Evolutionary conservation across 179 eudicot species (phyloP), one percentile per base, ranked within the genome.

Genomic region (Silene coronaria): DNA sequence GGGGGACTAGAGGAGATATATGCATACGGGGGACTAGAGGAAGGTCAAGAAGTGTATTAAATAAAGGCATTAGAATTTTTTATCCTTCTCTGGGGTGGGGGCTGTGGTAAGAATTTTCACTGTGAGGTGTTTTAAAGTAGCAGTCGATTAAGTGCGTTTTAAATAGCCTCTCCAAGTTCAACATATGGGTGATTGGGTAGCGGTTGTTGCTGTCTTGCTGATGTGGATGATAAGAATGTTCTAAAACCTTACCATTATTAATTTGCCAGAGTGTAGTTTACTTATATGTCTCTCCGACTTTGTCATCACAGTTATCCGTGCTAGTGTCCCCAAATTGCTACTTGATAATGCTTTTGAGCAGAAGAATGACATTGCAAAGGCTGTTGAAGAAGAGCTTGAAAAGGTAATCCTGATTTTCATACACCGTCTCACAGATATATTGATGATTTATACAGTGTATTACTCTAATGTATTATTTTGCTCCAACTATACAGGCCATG

Each of bases 301-400:
- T 70, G 53, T 48, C 68, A 24, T 67, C 24, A 67, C 82, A 85
- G 88, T 85, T 27, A 85, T 85, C 73, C 86, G 86, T 73, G 88
- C 84, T 53, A 69, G 84, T 76, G 84, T 85, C 32, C 88, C 88
- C 13, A 85, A 85, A 75, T 28, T 85, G 80, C 27, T 64, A 22
- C 82, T 85, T 65, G 88, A 85, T 73, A 45, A 81, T 74, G 73
- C 80, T 23, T 85, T 85, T 75, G 88, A 82, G 79, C 88, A 85
- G 71, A 85, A 85, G 77, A 85, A 85, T 85, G 87, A 85, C 26
- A 82, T 84, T 34, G 71, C 71, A 38, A 68, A 68, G 71, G 71
- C 71, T 22, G 71, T 68, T 42, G 71, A 68, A 38, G 66, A 78
- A 32, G 88, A 85, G 73, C 84, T 85, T 6, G 88, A 85, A 58